Conservation (phyloP, 208 protist genomes). For the Crithidia bombi region DNA sequence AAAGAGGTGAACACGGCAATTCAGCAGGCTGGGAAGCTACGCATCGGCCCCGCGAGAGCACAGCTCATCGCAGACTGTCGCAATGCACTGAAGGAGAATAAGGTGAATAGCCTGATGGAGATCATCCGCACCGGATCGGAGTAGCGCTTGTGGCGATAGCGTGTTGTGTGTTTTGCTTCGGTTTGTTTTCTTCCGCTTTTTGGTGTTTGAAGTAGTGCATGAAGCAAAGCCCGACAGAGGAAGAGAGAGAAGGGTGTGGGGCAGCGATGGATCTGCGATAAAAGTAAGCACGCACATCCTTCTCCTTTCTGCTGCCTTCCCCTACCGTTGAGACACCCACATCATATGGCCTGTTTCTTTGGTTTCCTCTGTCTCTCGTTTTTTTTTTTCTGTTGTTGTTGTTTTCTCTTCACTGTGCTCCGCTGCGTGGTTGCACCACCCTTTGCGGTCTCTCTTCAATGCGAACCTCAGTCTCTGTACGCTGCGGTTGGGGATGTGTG, state of each 20-base stretch:
- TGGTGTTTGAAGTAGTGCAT: too few relatives aligned
- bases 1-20: constrained; percentile 94
- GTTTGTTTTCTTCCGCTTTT: too few relatives aligned
- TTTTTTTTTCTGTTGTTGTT: constrained; percentile 10
- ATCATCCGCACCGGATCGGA: constrained; percentile 77
- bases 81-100: constrained; percentile 84
- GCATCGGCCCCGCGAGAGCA: constrained; percentile 67
- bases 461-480: too few relatives aligned
- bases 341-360: constrained; percentile 1
- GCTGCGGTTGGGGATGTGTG: too few relatives aligned
- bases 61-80: constrained; percentile 80
- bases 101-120: constrained; percentile 75
- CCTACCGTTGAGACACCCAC: too few relatives aligned
- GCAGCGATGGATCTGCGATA: too few relatives aligned
- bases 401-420: neutral
- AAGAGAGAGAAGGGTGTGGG: too few relatives aligned
- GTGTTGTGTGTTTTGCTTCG: neutral
- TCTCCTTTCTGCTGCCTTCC: too few relatives aligned
- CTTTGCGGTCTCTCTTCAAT: constrained; percentile 18
- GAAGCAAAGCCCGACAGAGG: too few relatives aligned
- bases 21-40: constrained; percentile 87
- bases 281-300: too few relatives aligned
- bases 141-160: constrained; percentile 18
- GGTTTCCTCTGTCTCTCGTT: neutral
- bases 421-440: neutral